Conservation (phyloP, 495 filamentous ascomycete species). For the Hyphodiscus hymeniophilus region DNA sequence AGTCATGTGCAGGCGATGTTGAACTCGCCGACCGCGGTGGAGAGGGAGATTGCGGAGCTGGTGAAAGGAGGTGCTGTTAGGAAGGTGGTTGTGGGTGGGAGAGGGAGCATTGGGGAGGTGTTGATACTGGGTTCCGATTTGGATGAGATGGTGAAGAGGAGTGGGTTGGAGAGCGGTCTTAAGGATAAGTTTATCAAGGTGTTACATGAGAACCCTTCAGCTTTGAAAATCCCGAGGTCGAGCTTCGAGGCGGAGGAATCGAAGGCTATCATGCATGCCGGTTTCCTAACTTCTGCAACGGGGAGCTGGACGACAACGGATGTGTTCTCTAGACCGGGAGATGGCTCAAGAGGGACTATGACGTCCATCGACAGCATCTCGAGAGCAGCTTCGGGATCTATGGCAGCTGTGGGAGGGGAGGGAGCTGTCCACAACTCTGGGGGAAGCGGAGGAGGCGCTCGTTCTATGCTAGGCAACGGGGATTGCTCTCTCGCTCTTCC, state of each 20-base stretch:
- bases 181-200: conserved; percentile 52
- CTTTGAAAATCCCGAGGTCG: conserved; percentile 38
- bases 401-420: conserved; percentile 54
- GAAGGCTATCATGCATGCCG: conserved; percentile 54
- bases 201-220: conserved; percentile 45
- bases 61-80: conserved; percentile 50
- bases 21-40: conserved; percentile 57
- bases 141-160: conserved; percentile 43
- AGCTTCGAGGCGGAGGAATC: conserved; percentile 44
- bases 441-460: conserved; percentile 30
- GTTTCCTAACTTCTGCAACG: conserved; percentile 58
- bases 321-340: conserved; percentile 46
- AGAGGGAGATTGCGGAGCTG: conserved; percentile 64
- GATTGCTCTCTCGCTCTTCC: conserved; percentile 61
- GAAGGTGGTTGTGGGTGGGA: conserved; percentile 57
- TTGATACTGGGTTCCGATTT: conserved; percentile 58
- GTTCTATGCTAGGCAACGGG: conserved; percentile 7
- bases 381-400: conserved; percentile 50
- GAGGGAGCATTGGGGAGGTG: conserved; percentile 62
- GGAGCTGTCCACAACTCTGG: conserved; percentile 45
- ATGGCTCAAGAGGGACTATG: conserved; percentile 33
- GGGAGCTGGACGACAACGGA: conserved; percentile 36
- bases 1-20: conserved; percentile 64
- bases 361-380: conserved; percentile 46
- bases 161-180: conserved; percentile 35